Evolutionary conservation across 2,329 filamentous ascomycete genomes (phyloP), one percentile per base, ranked within the genome.

Genomic region (Colletotrichum liaoningense): DNA sequence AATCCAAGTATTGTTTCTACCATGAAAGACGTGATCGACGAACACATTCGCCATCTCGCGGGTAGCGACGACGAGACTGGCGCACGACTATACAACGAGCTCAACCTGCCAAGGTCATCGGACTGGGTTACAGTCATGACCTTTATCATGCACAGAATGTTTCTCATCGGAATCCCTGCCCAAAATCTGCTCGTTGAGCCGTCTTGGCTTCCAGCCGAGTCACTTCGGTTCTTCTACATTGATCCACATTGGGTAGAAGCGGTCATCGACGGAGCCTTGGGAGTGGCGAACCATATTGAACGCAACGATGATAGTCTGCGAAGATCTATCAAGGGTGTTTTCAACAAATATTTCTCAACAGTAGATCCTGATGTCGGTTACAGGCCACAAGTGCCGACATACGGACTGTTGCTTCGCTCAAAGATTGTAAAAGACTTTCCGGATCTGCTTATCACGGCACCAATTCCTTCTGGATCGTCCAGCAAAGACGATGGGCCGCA

Each of bases 221-320:
- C 74, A 0, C 56, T 86, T 0, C 77, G 83, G 1, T 82, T 83
- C 74, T 86, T 86, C 73, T 67, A 80, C 58, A 78, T 86, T 33
- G 84, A 86, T 67, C 52, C 74, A 5, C 79, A 78, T 63, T 86
- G 84, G 84, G 75, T 79, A 0, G 81, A 84, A 56, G 78, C 77
- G 1, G 63, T 86, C 6, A 71, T 86, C 8, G 84, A 86, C 74
- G 84, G 84, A 1, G 84, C 81, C 0, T 76, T 86, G 2, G 82
- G 79, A 30, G 52, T 83, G 4, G 83, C 76, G 1, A 85, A 86
- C 74, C 80, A 83, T 66, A 6, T 33, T 33, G 26, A 60, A 14
- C 19, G 57, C 30, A 19, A 38, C 28, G 28, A 28, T 28, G 28
- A 28, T 28, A 28, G 28, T 28, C 28, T 28, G 28, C 28, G 28